A percentile compares a stretch with the other conserved stretches of the same genome.
phyloP scores from a whole-genome alignment of 164 flowering plant species.

The Vitis rupestris region DNA sequence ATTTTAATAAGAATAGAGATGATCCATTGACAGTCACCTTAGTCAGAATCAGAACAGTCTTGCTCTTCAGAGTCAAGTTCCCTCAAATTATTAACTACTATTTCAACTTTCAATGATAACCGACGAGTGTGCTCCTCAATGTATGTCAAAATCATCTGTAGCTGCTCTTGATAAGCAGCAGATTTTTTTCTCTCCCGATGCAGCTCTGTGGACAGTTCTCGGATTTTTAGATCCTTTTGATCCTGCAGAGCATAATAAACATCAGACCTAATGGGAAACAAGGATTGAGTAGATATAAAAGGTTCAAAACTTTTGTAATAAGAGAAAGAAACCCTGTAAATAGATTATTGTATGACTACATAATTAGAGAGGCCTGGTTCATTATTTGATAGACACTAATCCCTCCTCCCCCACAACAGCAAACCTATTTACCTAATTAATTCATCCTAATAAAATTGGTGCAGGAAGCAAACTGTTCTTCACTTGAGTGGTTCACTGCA shows the following conservation, averaged over 20 bases:
- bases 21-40: not conserved
- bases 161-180: conserved; percentile 26
- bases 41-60: conserved; percentile 1
- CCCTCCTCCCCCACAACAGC: no score
- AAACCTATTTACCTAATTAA: no score
- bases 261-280: not conserved
- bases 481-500: no score
- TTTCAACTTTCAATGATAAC: conserved; percentile 25
- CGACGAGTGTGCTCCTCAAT: conserved; percentile 27
- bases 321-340: not conserved
- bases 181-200: conserved; percentile 26
- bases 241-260: conserved; percentile 19
- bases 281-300: not conserved
- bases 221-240: conserved; percentile 23
- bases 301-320: not conserved
- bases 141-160: conserved; percentile 20
- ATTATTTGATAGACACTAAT: not conserved
- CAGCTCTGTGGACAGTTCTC: conserved; percentile 26
- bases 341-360: not conserved
- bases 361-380: not conserved
- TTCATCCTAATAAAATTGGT: no score
- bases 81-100: conserved; percentile 17
- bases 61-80: conserved; percentile 23
- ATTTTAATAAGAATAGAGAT: not conserved
- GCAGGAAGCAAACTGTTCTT: no score